Conservation (phyloP, 2,329 filamentous ascomycete species). For the Ceratocystis alfenasii region DNA sequence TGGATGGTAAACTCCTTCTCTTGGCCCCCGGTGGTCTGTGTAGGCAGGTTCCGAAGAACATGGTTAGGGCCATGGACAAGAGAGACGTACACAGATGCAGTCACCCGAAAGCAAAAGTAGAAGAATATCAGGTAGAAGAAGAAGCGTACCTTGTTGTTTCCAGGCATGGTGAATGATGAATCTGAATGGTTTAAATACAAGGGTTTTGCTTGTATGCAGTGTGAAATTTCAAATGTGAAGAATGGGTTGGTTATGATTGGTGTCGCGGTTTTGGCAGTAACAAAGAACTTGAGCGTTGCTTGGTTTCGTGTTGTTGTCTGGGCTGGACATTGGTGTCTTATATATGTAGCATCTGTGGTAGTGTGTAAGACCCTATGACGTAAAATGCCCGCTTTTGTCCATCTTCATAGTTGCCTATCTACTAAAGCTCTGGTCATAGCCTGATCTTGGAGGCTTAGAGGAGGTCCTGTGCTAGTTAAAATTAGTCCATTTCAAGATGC, state of each 20-base stretch:
- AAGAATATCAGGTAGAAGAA: constrained; percentile 16
- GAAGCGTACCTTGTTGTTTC: constrained; percentile 21
- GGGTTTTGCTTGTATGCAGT: background rate
- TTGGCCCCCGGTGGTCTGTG: constrained; percentile 22
- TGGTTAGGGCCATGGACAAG: constrained; percentile 19
- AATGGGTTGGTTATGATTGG: background rate
- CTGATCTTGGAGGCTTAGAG: background rate
- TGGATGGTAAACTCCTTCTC: constrained; percentile 38
- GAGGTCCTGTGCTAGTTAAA: background rate
- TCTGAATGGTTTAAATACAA: background rate
- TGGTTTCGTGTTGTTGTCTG: background rate
- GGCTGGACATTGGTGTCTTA: background rate
- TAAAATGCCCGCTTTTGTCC: background rate
- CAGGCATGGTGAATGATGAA: constrained; percentile 17
- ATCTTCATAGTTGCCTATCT: background rate
- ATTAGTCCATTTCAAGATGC: background rate
- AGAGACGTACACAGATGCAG: constrained; percentile 15
- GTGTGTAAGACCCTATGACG: constrained; percentile 8
- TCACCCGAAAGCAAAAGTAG: constrained; percentile 16
- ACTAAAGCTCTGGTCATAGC: background rate
- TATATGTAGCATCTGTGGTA: background rate
- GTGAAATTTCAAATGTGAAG: background rate
- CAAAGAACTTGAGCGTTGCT: background rate
- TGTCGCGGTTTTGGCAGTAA: background rate
- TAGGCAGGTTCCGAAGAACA: constrained; percentile 8